Evolutionary conservation across 2,329 filamentous ascomycete species (phyloP), one percentile per base, ranked within the genome.

Genomic region (Aspergillus oerlinghausenensis): DNA sequence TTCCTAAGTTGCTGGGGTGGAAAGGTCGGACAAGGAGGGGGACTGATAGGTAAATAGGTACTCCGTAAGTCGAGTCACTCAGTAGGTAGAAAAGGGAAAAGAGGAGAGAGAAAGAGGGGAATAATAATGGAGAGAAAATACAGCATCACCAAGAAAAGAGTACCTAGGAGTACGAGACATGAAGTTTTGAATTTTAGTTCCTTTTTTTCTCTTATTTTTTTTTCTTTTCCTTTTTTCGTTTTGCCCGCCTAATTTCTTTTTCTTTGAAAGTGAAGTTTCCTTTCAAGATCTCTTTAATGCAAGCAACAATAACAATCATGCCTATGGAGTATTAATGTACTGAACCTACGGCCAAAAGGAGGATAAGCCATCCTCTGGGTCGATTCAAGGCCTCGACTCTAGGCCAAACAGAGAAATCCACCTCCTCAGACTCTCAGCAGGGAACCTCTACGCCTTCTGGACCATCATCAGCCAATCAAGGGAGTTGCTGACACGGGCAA

Each of bases 351-450:
- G 25, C 32, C 26, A 25, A 10, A 25, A 54, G 52, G 52, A 28
- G 38, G 52, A 51, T 19, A 28, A 26, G 52, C 28, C 28, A 14
- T 35, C 11, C 32, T 52, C 55, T 55, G 51, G 52, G 52, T 59
- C 58, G 50, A 61, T 57, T 51, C 43, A 56, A 63, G 58, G 32
- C 59, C 60, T 63, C 60, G 61, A 60, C 60, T 53, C 48, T 55
- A 48, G 35, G 54, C 35, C 35, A 55, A 51, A 60, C 51, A 54
- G 55, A 60, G 56, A 54, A 51, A 49, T 47, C 57, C 43, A 21
- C 43, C 11, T 6, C 4, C 11, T 35, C 32, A 35, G 32, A 11
- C 32, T 35, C 32, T 51, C 47, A 56, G 50, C 58, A 62, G 56
- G 54, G 52, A 58, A 61, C 49, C 51, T 53, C 55, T 40, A 60